Evolutionary conservation across 306 rosid species (phyloP), one percentile per base, ranked within the genome.

Genomic region (Crataegus laevigata): DNA sequence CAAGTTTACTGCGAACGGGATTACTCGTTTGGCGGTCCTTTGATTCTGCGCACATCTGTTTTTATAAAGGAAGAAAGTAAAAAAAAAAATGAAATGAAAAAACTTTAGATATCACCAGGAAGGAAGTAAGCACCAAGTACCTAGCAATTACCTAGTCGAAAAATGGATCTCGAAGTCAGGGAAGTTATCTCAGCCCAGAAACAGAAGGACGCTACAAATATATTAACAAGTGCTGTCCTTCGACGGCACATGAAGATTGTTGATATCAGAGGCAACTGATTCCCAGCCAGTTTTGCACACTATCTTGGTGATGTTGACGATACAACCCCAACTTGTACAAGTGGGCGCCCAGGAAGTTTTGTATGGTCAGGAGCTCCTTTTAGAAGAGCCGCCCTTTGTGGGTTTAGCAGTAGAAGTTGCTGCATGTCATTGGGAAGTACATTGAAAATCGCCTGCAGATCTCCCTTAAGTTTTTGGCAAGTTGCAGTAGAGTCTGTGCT

Each of bases 361-460:
- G 83, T 45, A 38, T 9, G 73, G 59, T 85, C 86, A 8, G 82
- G 77, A 75, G 81, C 82, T 57, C 84, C 88, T 69, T 85, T 88
- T 55, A 93, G 84, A 79, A 86, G 94, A 57, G 90, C 82, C 76
- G 89, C 94, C 85, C 81, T 86, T 81, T 89, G 89, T 63, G 94
- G 96, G 82, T 93, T 89, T 45, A 89, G 80, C 81, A 93, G 90
- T 78, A 90, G 85, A 78, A 93, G 82, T 78, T 90, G 93, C 72
- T 93, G 98, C 96, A 87, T 78, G 80, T 93, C 98, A 78, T 83
- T 87, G 26, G 98, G 91, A 82, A 93, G 94, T 67, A 86, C 84
- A 43, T 79, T 77, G 77, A 87, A 91, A 84, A 91, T 88, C 63
- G 83, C 82, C 60, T 38, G 82, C 68, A 91, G 87, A 83, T 91